phyloP scores from a whole-genome alignment of 1,139 yeast species.

The Kodamaea ohmeri region DNA sequence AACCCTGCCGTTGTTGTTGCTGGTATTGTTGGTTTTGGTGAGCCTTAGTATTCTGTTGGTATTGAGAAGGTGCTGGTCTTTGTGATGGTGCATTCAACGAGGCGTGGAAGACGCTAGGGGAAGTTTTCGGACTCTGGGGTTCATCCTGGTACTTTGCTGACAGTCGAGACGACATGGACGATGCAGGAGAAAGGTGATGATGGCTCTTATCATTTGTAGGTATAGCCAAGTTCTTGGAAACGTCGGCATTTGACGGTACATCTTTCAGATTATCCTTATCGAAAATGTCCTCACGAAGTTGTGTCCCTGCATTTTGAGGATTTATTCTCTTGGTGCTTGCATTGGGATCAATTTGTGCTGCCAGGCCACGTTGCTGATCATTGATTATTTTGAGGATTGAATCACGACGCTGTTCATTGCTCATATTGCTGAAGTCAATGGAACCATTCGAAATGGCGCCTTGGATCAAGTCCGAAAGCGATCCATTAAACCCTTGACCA shows the following conservation, averaged over 20 bases:
- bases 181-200: constrained; percentile 30
- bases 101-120: constrained; percentile 28
- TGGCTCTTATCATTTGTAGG: constrained; percentile 15
- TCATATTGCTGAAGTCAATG: constrained; percentile 42
- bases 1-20: constrained; percentile 9
- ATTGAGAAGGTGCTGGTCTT: constrained; percentile 11
- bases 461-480: constrained; percentile 37
- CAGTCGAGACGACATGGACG: constrained; percentile 36
- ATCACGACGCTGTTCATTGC: constrained; percentile 42
- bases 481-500: constrained; percentile 35
- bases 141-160: constrained; percentile 33
- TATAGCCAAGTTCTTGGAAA: constrained; percentile 12
- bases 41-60: constrained; percentile 12
- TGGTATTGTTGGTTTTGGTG: constrained; percentile 12
- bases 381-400: constrained; percentile 39
- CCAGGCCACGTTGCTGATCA: constrained; percentile 26
- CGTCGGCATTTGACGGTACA: constrained; percentile 8
- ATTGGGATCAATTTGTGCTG: constrained; percentile 16
- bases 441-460: constrained; percentile 38
- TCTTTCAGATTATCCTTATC: constrained; percentile 20
- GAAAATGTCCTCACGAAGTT: constrained; percentile 45
- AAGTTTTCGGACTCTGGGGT: constrained; percentile 45
- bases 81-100: constrained; percentile 14
- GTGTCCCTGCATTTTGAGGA: constrained; percentile 12
- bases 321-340: constrained; percentile 9